These are phyloP conservation scores for Capsicum pubescens DNA, from an alignment of 257 asterid genomes.

Conservation along the genomic window DNA sequence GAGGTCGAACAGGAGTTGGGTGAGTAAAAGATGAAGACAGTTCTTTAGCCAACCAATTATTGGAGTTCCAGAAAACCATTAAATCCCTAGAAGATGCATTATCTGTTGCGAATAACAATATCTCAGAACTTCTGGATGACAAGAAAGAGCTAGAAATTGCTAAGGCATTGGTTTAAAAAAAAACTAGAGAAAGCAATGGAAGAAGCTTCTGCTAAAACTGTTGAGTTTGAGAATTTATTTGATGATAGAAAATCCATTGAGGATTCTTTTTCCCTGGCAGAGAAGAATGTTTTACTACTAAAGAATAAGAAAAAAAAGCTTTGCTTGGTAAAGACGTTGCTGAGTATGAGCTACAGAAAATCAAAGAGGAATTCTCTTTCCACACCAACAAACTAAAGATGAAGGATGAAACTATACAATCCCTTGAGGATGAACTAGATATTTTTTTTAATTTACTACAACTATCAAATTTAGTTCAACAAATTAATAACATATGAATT, in stretches of 20 bases:
- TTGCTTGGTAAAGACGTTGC: slow-evolving; percentile 49
- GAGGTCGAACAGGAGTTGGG: slow-evolving; percentile 64
- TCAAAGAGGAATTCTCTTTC: slow-evolving; percentile 57
- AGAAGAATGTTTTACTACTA: slow-evolving; percentile 55
- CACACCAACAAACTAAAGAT: slow-evolving; percentile 56
- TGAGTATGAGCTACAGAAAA: slow-evolving; percentile 56
- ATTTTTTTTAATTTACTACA: too few relatives aligned
- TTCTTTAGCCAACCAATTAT: slow-evolving; percentile 52
- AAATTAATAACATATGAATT: too few relatives aligned
- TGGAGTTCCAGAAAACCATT: slow-evolving; percentile 50
- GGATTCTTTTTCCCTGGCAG: slow-evolving; percentile 61
- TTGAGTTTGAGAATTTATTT: slow-evolving; percentile 63
- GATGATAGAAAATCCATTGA: slow-evolving; percentile 54
- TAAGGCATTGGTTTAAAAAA: slow-evolving; percentile 51
- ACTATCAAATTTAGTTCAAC: too few relatives aligned
- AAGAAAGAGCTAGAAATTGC: slow-evolving; percentile 67
- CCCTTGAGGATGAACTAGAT: slow-evolving; percentile 75
- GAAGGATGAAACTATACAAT: slow-evolving; percentile 63
- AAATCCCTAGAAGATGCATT: slow-evolving; percentile 66
- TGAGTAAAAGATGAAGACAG: slow-evolving; percentile 58
- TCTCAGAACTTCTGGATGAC: slow-evolving; percentile 64
- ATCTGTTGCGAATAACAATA: slow-evolving; percentile 55
- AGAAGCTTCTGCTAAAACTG: slow-evolving; percentile 54
- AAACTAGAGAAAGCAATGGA: slow-evolving; percentile 66
- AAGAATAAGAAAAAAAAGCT: slow-evolving; percentile 62